Percentiles rank a stretch among this genome's conserved stretches.
Conservation (phyloP, 2,329 filamentous ascomycete species). For the Leptographium wingfieldii region DNA sequence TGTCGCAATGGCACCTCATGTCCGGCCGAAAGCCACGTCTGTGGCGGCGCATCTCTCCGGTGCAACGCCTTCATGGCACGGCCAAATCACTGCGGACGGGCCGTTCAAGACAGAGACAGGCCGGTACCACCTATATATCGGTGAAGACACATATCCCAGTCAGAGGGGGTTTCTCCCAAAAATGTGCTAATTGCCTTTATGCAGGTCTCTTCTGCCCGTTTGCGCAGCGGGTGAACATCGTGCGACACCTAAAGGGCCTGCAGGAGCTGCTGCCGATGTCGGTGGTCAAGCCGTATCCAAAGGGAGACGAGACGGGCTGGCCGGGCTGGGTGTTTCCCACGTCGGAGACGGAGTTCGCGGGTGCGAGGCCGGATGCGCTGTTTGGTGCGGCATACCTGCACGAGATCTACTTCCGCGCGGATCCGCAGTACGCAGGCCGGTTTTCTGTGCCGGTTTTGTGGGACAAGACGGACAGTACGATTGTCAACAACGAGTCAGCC, state of each 20-base stretch:
- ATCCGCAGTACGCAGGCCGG: conserved; percentile 45
- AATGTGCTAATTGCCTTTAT: background rate
- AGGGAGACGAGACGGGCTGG: conserved; percentile 50
- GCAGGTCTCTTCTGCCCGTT: conserved; percentile 52
- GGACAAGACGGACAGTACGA: conserved; percentile 42
- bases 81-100: conserved; percentile 14
- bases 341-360: conserved; percentile 39
- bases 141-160: conserved; percentile 4
- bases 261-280: conserved; percentile 40
- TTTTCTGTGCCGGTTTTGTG: conserved; percentile 50
- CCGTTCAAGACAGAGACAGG: conserved; percentile 15
- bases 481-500: conserved; percentile 49
- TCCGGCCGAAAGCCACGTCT: background rate
- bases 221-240: conserved; percentile 46
- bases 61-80: conserved; percentile 16
- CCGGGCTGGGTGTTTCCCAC: conserved; percentile 49
- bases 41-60: conserved; percentile 13
- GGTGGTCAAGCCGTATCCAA: conserved; percentile 53
- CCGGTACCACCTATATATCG: conserved; percentile 18
- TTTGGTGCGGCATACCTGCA: conserved; percentile 46
- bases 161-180: background rate
- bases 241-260: conserved; percentile 45
- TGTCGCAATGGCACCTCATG: background rate
- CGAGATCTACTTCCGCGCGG: conserved; percentile 49
- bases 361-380: conserved; percentile 46